These are phyloP conservation scores for Geotrichum fermentans DNA, from an alignment of 1,139 yeast genomes.

Conservation along the genomic window DNA sequence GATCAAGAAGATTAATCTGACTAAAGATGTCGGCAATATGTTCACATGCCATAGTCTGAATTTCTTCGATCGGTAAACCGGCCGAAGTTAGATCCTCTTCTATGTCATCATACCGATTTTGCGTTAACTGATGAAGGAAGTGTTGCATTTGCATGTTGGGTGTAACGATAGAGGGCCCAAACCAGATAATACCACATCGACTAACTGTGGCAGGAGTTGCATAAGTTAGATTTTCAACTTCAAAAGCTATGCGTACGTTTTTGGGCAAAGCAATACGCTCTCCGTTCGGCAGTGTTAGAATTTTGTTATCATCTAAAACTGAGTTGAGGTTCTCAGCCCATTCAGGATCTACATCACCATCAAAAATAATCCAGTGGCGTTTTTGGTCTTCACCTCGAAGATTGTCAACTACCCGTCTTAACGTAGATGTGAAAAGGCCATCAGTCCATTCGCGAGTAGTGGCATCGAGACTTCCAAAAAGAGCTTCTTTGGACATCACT, in stretches of 20 bases:
- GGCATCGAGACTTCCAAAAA: constrained; percentile 68
- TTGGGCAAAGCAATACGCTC: constrained; percentile 68
- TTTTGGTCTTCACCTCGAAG: constrained; percentile 54
- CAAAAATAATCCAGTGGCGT: constrained; percentile 76
- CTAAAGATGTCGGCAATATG: constrained; percentile 21
- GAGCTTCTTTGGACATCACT: constrained; percentile 56
- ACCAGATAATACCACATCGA: constrained; percentile 87
- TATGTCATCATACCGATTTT: constrained; percentile 29
- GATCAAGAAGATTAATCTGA: constrained; percentile 23
- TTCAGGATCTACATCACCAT: constrained; percentile 90
- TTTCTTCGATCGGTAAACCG: constrained; percentile 18
- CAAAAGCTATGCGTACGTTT: constrained; percentile 67
- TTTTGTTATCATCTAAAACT: constrained; percentile 80
- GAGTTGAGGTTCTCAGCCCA: constrained; percentile 93
- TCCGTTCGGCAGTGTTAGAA: constrained; percentile 83
- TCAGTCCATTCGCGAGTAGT: constrained; percentile 91
- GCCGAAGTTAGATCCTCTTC: constrained; percentile 30
- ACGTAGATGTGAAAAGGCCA: constrained; percentile 68
- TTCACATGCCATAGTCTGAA: constrained; percentile 18
- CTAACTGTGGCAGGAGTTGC: constrained; percentile 92
- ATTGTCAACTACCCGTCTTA: constrained; percentile 58
- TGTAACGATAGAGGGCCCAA: constrained; percentile 43
- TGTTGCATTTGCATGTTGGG: constrained; percentile 31
- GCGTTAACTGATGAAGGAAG: constrained; percentile 24
- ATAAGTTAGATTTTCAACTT: constrained; percentile 58